Conservation (phyloP, 2,329 filamentous ascomycete genomes). For the Ceratocystis eucalypticola region DNA sequence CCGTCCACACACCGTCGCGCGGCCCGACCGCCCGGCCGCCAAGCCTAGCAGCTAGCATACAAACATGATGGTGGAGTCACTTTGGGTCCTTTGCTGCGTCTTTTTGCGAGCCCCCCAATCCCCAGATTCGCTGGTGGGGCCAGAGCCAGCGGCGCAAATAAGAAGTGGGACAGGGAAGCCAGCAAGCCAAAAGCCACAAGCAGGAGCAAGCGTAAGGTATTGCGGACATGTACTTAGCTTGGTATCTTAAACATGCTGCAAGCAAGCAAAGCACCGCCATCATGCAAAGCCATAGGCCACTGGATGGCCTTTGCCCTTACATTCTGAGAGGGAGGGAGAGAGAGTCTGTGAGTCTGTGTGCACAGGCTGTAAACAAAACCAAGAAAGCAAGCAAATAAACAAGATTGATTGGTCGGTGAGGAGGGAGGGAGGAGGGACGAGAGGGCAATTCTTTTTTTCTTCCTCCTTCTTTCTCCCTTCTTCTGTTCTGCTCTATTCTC, state of each 20-base stretch:
- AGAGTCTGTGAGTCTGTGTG: not conserved
- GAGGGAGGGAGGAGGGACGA: not conserved
- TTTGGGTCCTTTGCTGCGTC: constrained; percentile 4
- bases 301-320: not conserved
- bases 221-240: not conserved
- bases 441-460: not conserved
- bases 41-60: not conserved
- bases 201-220: not conserved
- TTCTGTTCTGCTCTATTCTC: not conserved
- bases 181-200: too few relatives aligned
- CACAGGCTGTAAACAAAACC: not conserved
- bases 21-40: not conserved
- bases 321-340: not conserved
- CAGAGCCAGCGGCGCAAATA: not conserved
- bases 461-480: not conserved
- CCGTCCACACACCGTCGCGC: not conserved
- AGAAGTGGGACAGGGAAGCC: not conserved
- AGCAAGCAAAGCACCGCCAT: not conserved
- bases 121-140: not conserved
- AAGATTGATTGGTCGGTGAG: not conserved
- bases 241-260: too few relatives aligned
- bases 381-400: not conserved
- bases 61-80: constrained; percentile 4
- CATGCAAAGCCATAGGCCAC: not conserved
- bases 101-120: not conserved